Evolutionary conservation across 805 yeast genomes (phyloP).

Genomic region (Saturnispora quitensis): DNA sequence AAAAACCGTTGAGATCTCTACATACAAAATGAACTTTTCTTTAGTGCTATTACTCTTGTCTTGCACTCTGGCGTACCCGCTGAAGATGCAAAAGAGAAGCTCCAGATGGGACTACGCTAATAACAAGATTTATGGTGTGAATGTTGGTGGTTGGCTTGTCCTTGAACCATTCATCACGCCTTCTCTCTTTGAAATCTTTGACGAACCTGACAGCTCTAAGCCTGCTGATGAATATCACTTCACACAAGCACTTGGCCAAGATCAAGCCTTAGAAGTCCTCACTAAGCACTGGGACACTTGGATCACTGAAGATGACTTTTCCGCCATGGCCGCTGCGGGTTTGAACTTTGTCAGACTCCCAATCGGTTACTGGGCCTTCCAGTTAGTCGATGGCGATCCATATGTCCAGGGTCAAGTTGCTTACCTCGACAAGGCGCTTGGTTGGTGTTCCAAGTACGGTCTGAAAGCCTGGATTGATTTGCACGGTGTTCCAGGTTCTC

Average conservation of each 20-base stretch:
- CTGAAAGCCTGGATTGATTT: constrained; percentile 67
- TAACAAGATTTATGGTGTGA: constrained; percentile 48
- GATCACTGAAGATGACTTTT: constrained; percentile 66
- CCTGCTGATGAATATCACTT: constrained; percentile 84
- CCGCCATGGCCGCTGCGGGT: constrained; percentile 49
- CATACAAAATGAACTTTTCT: neutral
- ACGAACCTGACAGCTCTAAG: constrained; percentile 31
- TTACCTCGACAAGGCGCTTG: constrained; percentile 55
- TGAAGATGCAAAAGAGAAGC: constrained; percentile 22
- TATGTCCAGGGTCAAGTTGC: constrained; percentile 57
- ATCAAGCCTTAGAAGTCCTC: constrained; percentile 42
- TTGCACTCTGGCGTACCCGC: constrained; percentile 17
- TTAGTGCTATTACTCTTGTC: neutral
- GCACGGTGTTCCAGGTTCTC: constrained; percentile 80
- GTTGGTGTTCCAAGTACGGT: constrained; percentile 54
- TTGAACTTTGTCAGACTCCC: constrained; percentile 71
- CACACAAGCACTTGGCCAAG: constrained; percentile 50
- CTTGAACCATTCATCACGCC: constrained; percentile 85
- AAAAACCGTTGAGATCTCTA: neutral
- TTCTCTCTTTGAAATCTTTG: constrained; percentile 49
- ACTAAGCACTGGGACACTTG: constrained; percentile 71
- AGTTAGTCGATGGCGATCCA: constrained; percentile 42
- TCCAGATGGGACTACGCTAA: constrained; percentile 26
- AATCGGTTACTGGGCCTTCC: constrained; percentile 76
- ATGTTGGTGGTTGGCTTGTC: constrained; percentile 86